Conservation (phyloP, 192 early-diverging fungal genomes). For the Coemansia sp. region DNA sequence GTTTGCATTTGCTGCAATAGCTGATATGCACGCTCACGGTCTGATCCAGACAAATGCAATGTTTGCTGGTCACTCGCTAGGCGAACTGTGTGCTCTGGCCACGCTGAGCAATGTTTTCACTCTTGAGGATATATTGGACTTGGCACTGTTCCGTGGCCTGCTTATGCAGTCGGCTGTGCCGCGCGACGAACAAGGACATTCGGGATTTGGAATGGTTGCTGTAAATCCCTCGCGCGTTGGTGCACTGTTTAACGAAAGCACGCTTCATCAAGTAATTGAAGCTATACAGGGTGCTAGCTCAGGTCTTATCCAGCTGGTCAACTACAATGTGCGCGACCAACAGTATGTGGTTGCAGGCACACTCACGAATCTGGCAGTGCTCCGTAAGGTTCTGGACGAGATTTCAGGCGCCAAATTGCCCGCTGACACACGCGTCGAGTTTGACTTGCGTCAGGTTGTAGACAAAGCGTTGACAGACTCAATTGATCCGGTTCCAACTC, state of each 20-base stretch:
- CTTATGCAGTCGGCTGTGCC: constrained; percentile 93
- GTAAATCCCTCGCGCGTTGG: constrained; percentile 86
- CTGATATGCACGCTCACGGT: constrained; percentile 84
- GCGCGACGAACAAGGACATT: constrained; percentile 73
- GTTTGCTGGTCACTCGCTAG: constrained; percentile 93
- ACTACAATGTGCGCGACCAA: constrained; percentile 92
- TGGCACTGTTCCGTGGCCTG: constrained; percentile 94
- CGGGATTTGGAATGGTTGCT: constrained; percentile 93
- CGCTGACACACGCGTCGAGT: too few relatives aligned
- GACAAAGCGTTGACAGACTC: constrained; percentile 60
- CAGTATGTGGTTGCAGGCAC: constrained; percentile 93
- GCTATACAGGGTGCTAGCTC: constrained; percentile 67
- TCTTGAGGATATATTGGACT: constrained; percentile 78
- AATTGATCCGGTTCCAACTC: constrained; percentile 62
- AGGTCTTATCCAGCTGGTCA: constrained; percentile 87
- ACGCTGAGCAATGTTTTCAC: constrained; percentile 77
- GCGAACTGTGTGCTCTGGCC: constrained; percentile 86
- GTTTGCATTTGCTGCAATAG: constrained; percentile 84
- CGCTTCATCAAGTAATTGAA: constrained; percentile 62
- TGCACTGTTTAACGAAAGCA: constrained; percentile 67
- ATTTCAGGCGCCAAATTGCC: background rate
- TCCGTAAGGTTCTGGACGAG: constrained; percentile 76
- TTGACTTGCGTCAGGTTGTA: constrained; percentile 56
- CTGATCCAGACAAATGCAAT: constrained; percentile 73
- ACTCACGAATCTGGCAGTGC: constrained; percentile 72